These are phyloP conservation scores for Penicillium verrucosum DNA, from an alignment of 2,329 filamentous ascomycete species.

Conservation along the genomic window DNA sequence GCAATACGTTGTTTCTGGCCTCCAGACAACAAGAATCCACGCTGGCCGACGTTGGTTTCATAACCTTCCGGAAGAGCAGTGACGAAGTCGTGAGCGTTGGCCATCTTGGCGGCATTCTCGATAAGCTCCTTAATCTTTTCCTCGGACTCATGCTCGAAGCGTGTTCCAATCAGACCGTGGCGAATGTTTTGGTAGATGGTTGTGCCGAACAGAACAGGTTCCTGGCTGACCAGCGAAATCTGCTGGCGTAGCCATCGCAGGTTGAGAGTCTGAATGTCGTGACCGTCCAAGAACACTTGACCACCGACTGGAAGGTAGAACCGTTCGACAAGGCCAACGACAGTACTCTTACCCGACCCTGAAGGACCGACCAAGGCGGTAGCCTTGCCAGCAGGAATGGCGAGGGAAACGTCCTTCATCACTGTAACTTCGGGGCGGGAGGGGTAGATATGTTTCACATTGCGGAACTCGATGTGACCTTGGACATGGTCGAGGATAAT, in stretches of 20 bases:
- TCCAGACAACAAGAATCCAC: slow-evolving; percentile 86
- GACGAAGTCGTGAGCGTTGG: slow-evolving; percentile 94
- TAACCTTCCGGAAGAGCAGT: slow-evolving; percentile 78
- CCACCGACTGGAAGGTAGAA: slow-evolving; percentile 91
- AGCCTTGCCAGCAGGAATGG: slow-evolving; percentile 82
- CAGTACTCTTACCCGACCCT: slow-evolving; percentile 90
- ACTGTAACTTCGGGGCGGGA: slow-evolving; percentile 86
- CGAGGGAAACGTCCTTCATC: slow-evolving; percentile 76
- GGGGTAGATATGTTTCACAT: slow-evolving; percentile 91
- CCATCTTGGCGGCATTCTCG: slow-evolving; percentile 77
- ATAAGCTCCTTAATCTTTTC: slow-evolving; percentile 70
- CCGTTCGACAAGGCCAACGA: slow-evolving; percentile 86
- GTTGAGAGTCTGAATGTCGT: slow-evolving; percentile 77
- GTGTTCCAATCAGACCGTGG: slow-evolving; percentile 85
- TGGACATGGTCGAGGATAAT: slow-evolving; percentile 67
- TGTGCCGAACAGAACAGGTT: slow-evolving; percentile 84
- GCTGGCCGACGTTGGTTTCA: slow-evolving; percentile 90
- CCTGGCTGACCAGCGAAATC: slow-evolving; percentile 88
- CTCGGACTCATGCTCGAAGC: slow-evolving; percentile 64
- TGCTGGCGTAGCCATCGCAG: slow-evolving; percentile 88
- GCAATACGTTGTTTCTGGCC: slow-evolving; percentile 97
- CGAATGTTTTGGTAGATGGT: slow-evolving; percentile 87
- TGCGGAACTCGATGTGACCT: slow-evolving; percentile 74
- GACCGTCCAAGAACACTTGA: slow-evolving; percentile 73
- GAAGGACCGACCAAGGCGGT: slow-evolving; percentile 93